A percentile compares a stretch with the other conserved stretches of the same genome.
phyloP scores from a whole-genome alignment of 305 asterid genomes.

The Fraxinus greggii region DNA sequence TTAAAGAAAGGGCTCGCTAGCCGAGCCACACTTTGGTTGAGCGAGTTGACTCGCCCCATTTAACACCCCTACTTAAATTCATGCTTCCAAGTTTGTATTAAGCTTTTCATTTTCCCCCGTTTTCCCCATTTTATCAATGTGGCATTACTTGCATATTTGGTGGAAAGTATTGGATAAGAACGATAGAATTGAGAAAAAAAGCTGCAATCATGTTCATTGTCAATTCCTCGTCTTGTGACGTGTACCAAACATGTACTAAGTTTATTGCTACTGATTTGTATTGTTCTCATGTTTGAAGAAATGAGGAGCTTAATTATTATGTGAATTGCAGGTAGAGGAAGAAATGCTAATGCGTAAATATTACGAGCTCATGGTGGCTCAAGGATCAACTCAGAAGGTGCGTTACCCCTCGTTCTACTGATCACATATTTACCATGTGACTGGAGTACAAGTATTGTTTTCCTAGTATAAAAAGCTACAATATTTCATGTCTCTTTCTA shows the following conservation, averaged over 20 bases:
- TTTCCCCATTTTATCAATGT: background rate
- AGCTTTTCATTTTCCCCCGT: background rate
- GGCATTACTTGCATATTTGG: background rate
- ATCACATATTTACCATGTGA: background rate
- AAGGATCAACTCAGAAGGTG: slow-evolving; percentile 56
- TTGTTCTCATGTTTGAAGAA: background rate
- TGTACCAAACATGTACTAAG: background rate
- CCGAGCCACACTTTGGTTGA: background rate
- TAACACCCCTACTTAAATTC: background rate
- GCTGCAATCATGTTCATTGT: background rate
- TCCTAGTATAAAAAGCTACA: background rate
- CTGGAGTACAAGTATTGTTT: background rate
- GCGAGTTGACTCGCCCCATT: background rate
- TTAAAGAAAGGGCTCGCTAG: background rate
- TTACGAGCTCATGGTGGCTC: slow-evolving; percentile 73
- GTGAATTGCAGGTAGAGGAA: slow-evolving; percentile 69
- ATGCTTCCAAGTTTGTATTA: background rate
- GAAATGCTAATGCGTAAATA: slow-evolving; percentile 90
- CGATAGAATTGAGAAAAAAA: background rate
- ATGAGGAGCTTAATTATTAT: slow-evolving; percentile 11
- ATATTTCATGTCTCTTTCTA: background rate
- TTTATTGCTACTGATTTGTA: background rate
- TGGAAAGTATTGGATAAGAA: background rate
- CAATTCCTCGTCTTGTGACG: background rate
- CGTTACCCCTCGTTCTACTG: background rate